Base-by-base conservation (phyloP, 805 yeast species). In the Metschnikowia lunata region DNA sequence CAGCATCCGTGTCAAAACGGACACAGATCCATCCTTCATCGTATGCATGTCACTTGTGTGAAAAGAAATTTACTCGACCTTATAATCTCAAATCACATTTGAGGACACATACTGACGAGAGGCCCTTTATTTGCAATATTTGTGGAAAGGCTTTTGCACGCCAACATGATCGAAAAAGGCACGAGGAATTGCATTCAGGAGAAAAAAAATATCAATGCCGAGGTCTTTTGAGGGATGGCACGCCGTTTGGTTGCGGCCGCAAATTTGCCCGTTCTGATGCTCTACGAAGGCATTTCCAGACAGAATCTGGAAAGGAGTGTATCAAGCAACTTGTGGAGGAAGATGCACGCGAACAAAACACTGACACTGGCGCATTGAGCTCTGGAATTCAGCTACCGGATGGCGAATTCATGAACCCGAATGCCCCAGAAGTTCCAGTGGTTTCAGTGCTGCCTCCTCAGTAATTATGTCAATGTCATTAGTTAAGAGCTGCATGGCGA, bases 51-150 rank as follows among this genome's bases (percentile, higher is more conserved):
- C 81, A 82, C 46, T 65, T 86, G 35, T 91, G 99, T 64, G 89
- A 82, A 34, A 89, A 88, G 64, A 70, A 83, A 39, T 91, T 91
- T 61, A 91, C 98, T 1, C 69, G 98, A 43, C 96, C 97, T 0
- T 93, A 93, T 63, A 93, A 93, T 60, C 71, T 91, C 52, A 88
- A 91, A 54, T 87, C 96, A 0, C 99, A 91, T 65, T 69, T 86
- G 58, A 72, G 97, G 46, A 91, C 98, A 0, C 99, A 87, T 61
- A 85, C 95, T 0, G 85, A 85, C 58, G 95, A 86, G 57, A 67
- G 89, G 42, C 95, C 93, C 6, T 86, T 79, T 57, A 71, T 79
- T 7, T 86, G 95, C 63, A 69, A 75, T 11, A 72, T 78, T 4
- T 86, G 95, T 65, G 88, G 88, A 5, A 85, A 85, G 60, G 86